Conservation (phyloP, 2,329 filamentous ascomycete genomes). For the Exophiala sideris region DNA sequence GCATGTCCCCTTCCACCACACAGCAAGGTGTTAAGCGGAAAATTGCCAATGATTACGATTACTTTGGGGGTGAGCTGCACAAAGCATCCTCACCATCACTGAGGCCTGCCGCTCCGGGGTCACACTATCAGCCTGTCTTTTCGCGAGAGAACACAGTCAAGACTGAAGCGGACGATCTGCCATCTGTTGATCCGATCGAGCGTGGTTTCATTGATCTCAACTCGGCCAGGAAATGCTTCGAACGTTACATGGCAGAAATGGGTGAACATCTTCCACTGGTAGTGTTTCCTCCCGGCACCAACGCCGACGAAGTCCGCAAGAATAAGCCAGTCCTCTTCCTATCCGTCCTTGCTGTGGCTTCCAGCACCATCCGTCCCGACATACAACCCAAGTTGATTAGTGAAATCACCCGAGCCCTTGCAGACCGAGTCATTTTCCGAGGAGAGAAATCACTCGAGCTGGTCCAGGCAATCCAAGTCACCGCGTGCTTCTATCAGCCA, state of each 20-base stretch:
- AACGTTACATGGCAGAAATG: conserved; percentile 54
- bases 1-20: conserved; percentile 16
- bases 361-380: conserved; percentile 51
- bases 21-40: conserved; percentile 28
- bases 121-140: conserved; percentile 8
- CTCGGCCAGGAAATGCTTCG: conserved; percentile 55
- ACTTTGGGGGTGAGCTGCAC: conserved; percentile 28
- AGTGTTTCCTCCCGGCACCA: conserved; percentile 54
- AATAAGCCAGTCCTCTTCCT: conserved; percentile 60
- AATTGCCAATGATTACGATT: conserved; percentile 20
- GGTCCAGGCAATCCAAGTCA: conserved; percentile 72
- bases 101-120: conserved; percentile 12
- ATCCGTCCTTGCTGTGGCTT: conserved; percentile 54
- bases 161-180: conserved; percentile 14
- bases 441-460: conserved; percentile 81
- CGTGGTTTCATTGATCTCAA: conserved; percentile 50
- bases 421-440: conserved; percentile 68
- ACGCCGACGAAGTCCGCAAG: conserved; percentile 53
- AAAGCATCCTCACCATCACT: conserved; percentile 13
- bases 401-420: conserved; percentile 69
- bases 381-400: conserved; percentile 61
- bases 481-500: conserved; percentile 80
- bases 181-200: conserved; percentile 48
- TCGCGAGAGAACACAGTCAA: conserved; percentile 12
- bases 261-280: conserved; percentile 57